Base-by-base conservation (phyloP, 2,329 filamentous ascomycete species). In the Ceratocystis lukuohia region DNA sequence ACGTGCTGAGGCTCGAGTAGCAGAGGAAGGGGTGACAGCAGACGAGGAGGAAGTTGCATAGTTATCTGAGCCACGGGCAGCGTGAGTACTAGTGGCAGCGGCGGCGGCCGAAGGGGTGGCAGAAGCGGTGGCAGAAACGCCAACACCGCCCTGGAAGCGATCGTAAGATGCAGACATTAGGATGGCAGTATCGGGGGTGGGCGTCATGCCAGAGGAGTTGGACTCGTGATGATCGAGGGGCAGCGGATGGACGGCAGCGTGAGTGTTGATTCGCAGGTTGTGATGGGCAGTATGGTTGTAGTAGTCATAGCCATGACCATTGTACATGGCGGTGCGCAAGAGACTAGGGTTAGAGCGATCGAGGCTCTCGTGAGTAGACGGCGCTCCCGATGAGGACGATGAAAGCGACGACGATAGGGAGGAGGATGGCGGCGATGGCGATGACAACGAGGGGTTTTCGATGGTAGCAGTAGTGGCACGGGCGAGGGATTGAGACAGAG, bases 151-250 rank as follows among this genome's bases (percentile, higher is more conserved):
- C 2, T 46, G 45, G 33, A 63, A 68, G 41, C 57, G 66, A 15
- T 68, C 66, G 64, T 68, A 68, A 20, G 56, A 62, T n/a, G 66
- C 17, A 17, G 66, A 64, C 66, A 68, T 68, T 4, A 68, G 64
- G n/a, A 68, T 68, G 25, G 66, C 66, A 25, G 66, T 68, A 50
- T 68, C 66, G 41, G 66, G 66, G 17, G 66, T 68, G 12, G 64
- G 65, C 25, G 66, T 62, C 41, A 65, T 65, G 56, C 61, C 59
- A 20, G 37, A 53, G 22, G 65, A 50, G 61, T 68, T 61, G 28
- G 56, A 33, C 15, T 59, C 56, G 56, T 59, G 56, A 10, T 17
- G 56, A 15, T 68, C 64, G 28, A 68, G 59, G 20, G 63, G 64
- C 5, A 66, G 37, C 30, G 61, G 37, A 22, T 63, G 61, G 48